phyloP scores from a whole-genome alignment of 2,329 filamentous ascomycete species.

The Penicillium sclerotigenum region DNA sequence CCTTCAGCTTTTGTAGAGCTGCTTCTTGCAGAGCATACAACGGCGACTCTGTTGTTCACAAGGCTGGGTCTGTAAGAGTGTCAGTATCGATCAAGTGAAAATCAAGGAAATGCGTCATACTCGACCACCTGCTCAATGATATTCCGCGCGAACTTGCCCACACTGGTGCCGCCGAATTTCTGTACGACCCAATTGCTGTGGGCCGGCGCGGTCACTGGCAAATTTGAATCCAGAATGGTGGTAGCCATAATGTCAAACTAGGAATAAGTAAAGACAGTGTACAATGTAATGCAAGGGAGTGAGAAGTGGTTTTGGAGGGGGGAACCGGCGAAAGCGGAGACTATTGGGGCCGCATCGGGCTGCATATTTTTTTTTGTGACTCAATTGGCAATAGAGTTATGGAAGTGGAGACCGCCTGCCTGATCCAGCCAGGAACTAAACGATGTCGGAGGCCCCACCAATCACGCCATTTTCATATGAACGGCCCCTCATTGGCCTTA shows the following conservation, averaged over 20 bases:
- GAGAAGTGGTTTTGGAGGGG: conserved; percentile 3
- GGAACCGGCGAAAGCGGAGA: conserved; percentile 23
- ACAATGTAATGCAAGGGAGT: conserved; percentile 15
- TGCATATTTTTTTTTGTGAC: conserved; percentile 7
- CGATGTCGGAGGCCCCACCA: conserved; percentile 24
- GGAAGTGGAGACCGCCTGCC: conserved; percentile 14
- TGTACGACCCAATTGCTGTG: conserved; percentile 73
- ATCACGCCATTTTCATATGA: conserved; percentile 17
- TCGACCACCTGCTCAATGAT: conserved; percentile 69
- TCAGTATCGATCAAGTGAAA: not conserved
- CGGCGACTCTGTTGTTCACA: conserved; percentile 70
- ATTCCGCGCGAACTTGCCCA: conserved; percentile 85
- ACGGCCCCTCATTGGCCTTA: not conserved
- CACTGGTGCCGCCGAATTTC: conserved; percentile 92
- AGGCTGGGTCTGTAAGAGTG: conserved; percentile 54
- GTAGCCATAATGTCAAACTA: conserved; percentile 3
- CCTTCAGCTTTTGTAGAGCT: conserved; percentile 92
- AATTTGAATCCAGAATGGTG: conserved; percentile 4
- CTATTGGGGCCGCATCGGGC: conserved; percentile 18
- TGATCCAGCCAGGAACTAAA: conserved; percentile 7
- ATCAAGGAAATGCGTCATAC: conserved; percentile 37
- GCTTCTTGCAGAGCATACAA: conserved; percentile 94
- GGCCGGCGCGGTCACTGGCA: conserved; percentile 12
- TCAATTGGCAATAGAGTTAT: conserved; percentile 12
- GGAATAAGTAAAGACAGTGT: conserved; percentile 17